Base-by-base conservation (phyloP, 495 filamentous ascomycete species). In the Aspergillus nanangensis region DNA sequence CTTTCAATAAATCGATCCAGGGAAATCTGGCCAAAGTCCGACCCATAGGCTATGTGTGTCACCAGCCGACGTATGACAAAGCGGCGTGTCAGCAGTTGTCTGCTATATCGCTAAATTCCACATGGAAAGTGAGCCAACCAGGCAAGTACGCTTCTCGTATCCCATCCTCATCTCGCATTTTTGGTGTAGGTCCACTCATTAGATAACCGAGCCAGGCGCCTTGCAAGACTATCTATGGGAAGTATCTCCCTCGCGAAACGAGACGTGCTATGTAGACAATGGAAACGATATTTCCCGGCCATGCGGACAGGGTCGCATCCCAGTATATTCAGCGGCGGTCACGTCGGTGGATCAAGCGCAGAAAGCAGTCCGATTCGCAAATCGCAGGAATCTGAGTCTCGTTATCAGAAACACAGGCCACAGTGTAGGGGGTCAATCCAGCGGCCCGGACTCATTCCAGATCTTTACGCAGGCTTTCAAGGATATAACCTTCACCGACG, bases 321-420 rank as follows among this genome's bases (percentile, higher is more conserved):
- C 51, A 3, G 23, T 17, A 4, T 61, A 57, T 27, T 41, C 54
- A 4, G 44, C 42, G 2, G 11, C 27, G 8, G 57, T 51, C 8
- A 10, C 45, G 0, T 39, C 48, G 1, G 39, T 31, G 0, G 13
- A 25, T 1, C 21, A 53, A 3, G 71, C 78, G 31, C 69, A 72
- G 4, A 61, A 63, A 0, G 75, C 70, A 9, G 63, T 76, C 25
- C 60, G 65, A 36, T 78, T 70, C 39, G 74, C 75, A 0, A 52
- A 54, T 5, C 44, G 67, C n/a, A 61, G 75, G 44, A 77, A 74
- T 50, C 58, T 83, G 15, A 71, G 73, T 7, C 53, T 81, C 7
- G 58, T 74, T 18, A 67, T 82, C 31, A 77, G 74, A n/a, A 82
- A 82, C 54, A 80, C 77, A 0, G 77, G 77, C 5, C 79, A 82